Conservation (phyloP, 805 yeast genomes). For the Candida caryicola region DNA sequence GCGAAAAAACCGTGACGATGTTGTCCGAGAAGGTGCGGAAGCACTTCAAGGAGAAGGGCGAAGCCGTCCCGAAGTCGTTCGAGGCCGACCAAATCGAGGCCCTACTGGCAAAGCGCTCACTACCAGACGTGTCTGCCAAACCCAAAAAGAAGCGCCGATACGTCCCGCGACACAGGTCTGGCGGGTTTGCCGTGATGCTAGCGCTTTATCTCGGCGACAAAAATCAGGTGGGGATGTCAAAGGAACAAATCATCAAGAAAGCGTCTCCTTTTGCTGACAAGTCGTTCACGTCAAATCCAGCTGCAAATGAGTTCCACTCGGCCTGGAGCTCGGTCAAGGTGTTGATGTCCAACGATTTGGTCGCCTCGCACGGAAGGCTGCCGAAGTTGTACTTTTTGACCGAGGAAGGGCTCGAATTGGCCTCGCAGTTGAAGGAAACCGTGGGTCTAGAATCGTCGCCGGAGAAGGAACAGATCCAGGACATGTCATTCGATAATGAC, state of each 20-base stretch:
- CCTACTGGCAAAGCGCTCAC: neutral
- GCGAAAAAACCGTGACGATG: conserved; percentile 59
- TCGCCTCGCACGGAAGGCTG: conserved; percentile 48
- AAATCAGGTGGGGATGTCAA: conserved; percentile 55
- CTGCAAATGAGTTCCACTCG: conserved; percentile 60
- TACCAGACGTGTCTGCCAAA: conserved; percentile 1
- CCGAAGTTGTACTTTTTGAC: conserved; percentile 64
- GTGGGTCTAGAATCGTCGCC: conserved; percentile 32
- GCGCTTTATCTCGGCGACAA: conserved; percentile 53
- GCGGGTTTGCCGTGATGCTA: conserved; percentile 78
- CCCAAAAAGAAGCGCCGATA: conserved; percentile 36
- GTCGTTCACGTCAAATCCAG: conserved; percentile 58
- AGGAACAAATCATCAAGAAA: conserved; percentile 50
- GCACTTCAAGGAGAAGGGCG: conserved; percentile 58
- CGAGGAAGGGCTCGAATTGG: conserved; percentile 65
- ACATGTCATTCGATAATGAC: conserved; percentile 36
- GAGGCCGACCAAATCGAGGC: neutral
- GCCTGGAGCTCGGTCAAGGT: conserved; percentile 76
- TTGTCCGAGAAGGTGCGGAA: conserved; percentile 46
- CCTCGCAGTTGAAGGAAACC: conserved; percentile 50
- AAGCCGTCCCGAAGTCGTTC: conserved; percentile 41
- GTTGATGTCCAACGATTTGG: conserved; percentile 57
- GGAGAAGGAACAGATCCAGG: conserved; percentile 11
- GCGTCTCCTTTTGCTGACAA: conserved; percentile 58
- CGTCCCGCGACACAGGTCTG: conserved; percentile 73